A percentile compares a stretch with the other conserved stretches of the same genome.
These are phyloP conservation scores for Zygosaccharomyces bisporus DNA, from an alignment of 805 yeast genomes.

Conservation along the genomic window DNA sequence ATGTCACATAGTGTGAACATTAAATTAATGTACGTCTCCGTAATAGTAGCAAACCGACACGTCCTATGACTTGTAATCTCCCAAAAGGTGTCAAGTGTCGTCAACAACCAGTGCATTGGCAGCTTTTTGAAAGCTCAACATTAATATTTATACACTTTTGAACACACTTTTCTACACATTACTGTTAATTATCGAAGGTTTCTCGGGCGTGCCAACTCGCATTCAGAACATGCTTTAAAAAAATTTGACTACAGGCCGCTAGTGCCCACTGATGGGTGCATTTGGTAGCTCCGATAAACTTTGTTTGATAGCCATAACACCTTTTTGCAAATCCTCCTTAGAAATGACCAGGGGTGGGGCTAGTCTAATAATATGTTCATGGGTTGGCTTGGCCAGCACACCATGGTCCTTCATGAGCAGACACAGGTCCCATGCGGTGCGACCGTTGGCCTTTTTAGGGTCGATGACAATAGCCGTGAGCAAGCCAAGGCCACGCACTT, in stretches of 20 bases:
- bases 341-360: conserved; percentile 95
- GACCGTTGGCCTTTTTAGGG: conserved; percentile 74
- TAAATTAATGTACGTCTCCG: no score
- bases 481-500: conserved; percentile 80
- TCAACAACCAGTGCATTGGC: no score
- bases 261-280: conserved; percentile 15
- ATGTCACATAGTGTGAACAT: no score
- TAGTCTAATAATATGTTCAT: conserved; percentile 88
- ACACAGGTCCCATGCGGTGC: conserved; percentile 96
- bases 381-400: conserved; percentile 93
- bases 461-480: conserved; percentile 90
- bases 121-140: no score
- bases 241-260: not conserved
- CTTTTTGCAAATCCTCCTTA: conserved; percentile 78
- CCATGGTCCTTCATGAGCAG: conserved; percentile 83
- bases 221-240: not conserved
- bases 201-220: not conserved
- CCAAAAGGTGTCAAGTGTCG: no score
- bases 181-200: no score
- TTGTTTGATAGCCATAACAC: conserved; percentile 62
- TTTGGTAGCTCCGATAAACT: conserved; percentile 14
- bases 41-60: no score
- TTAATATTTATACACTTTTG: not conserved
- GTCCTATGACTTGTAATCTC: no score
- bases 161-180: not conserved